phyloP scores from a whole-genome alignment of 257 asterid genomes.

The Petrea volubilis region DNA sequence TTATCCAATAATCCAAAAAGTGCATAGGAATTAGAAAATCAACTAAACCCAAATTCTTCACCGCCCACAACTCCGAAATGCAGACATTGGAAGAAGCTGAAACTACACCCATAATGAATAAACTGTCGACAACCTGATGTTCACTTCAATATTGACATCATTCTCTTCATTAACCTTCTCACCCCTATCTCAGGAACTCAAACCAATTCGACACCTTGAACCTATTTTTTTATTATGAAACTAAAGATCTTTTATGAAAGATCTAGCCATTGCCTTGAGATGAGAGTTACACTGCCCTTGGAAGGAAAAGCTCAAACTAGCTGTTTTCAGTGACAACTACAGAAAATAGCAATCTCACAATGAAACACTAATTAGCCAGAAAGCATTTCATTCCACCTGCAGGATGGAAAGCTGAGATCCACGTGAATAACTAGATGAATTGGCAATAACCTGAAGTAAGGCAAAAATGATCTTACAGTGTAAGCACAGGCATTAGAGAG shows the following conservation, averaged over 20 bases:
- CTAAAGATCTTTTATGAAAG: background rate
- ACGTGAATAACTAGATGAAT: constrained; percentile 20
- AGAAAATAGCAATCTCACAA: constrained; percentile 12
- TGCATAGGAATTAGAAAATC: background rate
- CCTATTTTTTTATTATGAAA: background rate
- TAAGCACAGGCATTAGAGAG: constrained; percentile 78
- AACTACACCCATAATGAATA: background rate
- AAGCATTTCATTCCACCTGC: background rate
- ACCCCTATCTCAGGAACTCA: background rate
- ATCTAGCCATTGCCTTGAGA: no score
- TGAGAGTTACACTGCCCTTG: no score
- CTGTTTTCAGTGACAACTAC: background rate
- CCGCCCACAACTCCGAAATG: background rate
- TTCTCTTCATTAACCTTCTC: background rate
- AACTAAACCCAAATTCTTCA: constrained; percentile 1
- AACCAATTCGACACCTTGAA: background rate
- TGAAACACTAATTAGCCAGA: background rate
- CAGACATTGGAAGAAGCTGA: background rate
- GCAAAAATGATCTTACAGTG: constrained; percentile 82
- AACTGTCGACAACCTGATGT: background rate
- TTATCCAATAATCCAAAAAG: constrained; percentile 1
- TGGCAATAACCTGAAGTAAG: constrained; percentile 10
- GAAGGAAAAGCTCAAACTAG: no score
- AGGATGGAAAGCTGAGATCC: constrained; percentile 17
- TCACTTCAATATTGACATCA: constrained; percentile 4